Conservation (phyloP, 805 yeast species). For the Metschnikowia bowlesiae region DNA sequence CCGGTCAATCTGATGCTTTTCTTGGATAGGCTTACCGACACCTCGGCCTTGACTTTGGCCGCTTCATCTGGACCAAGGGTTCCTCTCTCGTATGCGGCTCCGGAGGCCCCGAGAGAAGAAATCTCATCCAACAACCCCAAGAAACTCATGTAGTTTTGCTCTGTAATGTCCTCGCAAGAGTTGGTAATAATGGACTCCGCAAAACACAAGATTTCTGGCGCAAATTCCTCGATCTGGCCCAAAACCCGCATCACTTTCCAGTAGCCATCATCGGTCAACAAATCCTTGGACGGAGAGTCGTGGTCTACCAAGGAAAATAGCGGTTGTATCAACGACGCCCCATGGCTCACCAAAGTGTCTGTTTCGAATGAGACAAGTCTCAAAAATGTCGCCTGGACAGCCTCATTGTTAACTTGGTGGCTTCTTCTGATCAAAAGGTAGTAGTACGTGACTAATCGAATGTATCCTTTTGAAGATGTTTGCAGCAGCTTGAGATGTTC, state of each 20-base stretch:
- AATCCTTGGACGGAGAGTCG: constrained; percentile 32
- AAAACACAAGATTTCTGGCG: constrained; percentile 44
- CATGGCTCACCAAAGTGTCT: constrained; percentile 44
- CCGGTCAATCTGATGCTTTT: constrained; percentile 60
- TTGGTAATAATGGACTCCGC: constrained; percentile 37
- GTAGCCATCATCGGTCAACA: constrained; percentile 38
- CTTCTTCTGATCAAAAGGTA: constrained; percentile 41
- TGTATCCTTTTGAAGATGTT: constrained; percentile 27
- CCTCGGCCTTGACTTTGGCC: constrained; percentile 31
- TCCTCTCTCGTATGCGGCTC: constrained; percentile 67
- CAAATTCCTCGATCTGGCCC: constrained; percentile 42
- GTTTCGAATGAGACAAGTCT: constrained; percentile 26
- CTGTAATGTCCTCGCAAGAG: constrained; percentile 35
- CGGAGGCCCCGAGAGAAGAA: constrained; percentile 76
- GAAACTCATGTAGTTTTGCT: constrained; percentile 56
- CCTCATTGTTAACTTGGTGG: constrained; percentile 12
- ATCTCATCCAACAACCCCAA: constrained; percentile 74
- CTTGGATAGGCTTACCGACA: constrained; percentile 53
- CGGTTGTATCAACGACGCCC: constrained; percentile 42
- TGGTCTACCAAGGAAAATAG: constrained; percentile 46
- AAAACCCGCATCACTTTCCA: constrained; percentile 53
- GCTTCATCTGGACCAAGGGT: constrained; percentile 40
- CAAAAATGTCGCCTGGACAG: constrained; percentile 6
- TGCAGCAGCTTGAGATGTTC: constrained; percentile 14
- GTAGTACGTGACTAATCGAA: constrained; percentile 51